These are phyloP conservation scores for Cytospora chrysosperma DNA, from an alignment of 2,329 filamentous ascomycete genomes.

Conservation along the genomic window DNA sequence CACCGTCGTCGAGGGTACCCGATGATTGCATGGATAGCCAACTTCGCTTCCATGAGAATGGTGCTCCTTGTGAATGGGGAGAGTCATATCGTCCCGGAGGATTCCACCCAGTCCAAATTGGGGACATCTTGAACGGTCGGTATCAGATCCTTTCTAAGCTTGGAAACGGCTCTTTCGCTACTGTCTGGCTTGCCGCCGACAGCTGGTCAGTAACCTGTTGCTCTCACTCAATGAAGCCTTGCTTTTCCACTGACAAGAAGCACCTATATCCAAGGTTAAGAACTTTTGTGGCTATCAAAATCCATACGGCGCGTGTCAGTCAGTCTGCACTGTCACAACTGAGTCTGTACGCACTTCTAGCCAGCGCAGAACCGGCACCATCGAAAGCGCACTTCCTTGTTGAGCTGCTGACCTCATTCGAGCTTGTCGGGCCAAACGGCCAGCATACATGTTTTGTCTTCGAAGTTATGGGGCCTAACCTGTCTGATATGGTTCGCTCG, in stretches of 20 bases:
- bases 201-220: background rate
- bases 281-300: constrained; percentile 12
- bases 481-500: constrained; percentile 21
- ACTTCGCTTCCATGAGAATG: constrained; percentile 7
- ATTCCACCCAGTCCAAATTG: constrained; percentile 42
- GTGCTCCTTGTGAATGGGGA: constrained; percentile 14
- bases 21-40: background rate
- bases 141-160: constrained; percentile 44
- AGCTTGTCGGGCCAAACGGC: constrained; percentile 29
- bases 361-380: background rate
- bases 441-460: constrained; percentile 29
- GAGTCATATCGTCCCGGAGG: constrained; percentile 36
- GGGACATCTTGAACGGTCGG: constrained; percentile 38
- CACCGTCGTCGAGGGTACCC: background rate
- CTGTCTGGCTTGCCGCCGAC: constrained; percentile 40
- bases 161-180: constrained; percentile 42
- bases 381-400: background rate
- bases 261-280: background rate
- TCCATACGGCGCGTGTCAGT: background rate
- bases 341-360: background rate
- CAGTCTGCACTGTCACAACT: background rate
- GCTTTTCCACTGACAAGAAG: background rate
- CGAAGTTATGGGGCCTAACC: constrained; percentile 26
- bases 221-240: background rate
- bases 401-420: constrained; percentile 23